Conservation (phyloP, 768 basidiomycete species). For the Amyloporia xantha region DNA sequence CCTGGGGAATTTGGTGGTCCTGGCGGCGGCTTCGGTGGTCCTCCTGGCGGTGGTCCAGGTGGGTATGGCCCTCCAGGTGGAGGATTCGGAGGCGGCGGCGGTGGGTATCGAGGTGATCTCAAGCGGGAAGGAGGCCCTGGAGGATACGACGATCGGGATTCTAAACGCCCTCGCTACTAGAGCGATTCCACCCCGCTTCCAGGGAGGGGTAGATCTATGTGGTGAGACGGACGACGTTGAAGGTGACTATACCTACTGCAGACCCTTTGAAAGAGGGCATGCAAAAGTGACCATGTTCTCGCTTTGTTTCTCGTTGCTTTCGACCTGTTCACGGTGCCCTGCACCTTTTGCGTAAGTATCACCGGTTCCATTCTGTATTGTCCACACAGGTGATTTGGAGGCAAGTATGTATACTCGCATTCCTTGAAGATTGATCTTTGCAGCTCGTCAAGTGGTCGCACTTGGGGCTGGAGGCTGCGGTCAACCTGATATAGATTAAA, state of each 20-base stretch:
- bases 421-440: neutral
- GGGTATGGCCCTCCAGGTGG: constrained; percentile 41
- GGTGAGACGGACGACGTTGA: neutral
- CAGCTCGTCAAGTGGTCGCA: neutral
- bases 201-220: neutral
- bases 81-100: constrained; percentile 32
- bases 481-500: too few species aligned
- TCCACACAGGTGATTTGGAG: constrained; percentile 8
- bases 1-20: constrained; percentile 26
- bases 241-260: neutral
- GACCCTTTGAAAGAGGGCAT: neutral
- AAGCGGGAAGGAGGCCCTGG: constrained; percentile 71
- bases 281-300: constrained; percentile 3
- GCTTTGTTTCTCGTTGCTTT: neutral
- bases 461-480: too few species aligned
- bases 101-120: constrained; percentile 62
- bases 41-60: constrained; percentile 38
- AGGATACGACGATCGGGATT: constrained; percentile 77
- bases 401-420: constrained; percentile 8
- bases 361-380: neutral
- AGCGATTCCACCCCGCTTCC: neutral
- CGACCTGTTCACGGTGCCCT: neutral
- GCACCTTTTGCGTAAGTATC: constrained; percentile 7
- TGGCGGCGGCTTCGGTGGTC: constrained; percentile 30
- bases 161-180: constrained; percentile 76